Base-by-base conservation (phyloP, 306 rosid species). In the Gastrolobium bilobum region DNA sequence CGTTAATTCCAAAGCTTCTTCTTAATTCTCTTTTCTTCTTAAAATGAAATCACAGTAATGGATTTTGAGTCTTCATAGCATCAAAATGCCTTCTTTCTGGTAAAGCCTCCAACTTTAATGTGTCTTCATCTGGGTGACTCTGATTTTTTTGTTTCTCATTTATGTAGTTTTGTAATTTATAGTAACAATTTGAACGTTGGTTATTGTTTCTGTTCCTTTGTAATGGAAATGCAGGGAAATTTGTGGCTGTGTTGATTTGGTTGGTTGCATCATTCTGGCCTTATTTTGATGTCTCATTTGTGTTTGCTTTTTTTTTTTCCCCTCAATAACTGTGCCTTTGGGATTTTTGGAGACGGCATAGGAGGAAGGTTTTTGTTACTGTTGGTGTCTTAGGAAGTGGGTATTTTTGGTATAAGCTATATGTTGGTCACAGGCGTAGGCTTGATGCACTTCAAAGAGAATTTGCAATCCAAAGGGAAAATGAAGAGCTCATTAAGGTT, bases 351-450 rank as follows among this genome's bases (percentile, higher is more conserved):
- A 20, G 26, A 20, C 26, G 26, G 26, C 26, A 20, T 84, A 92
- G 70, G 86, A 89, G 82, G 88, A 92, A 90, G 90, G 20, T 85
- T 68, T 58, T 83, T 76, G 64, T 88, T 72, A 50, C 89, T 37
- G 79, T 78, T 72, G 90, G 94, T 65, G 84, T 84, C 72, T 44
- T 92, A 31, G 97, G 97, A 73, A 59, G 94, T 80, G 92, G 97
- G 4, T 92, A 87, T 84, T 47, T 84, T 75, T 57, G 88, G 68
- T 92, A 88, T 73, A 87, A 79, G 68, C 82, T 88, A 6, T 90
- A 89, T 56, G 87, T 78, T 80, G 89, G 86, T 80, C 88, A 90
- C 63, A 84, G 84, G 59, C 79, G 76, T 56, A 92, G 88, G 81
- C 79, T 85, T 29, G 77, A 82, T 67, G 91, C 56, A 34, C 70